These are phyloP conservation scores for Scheffersomyces ergatensis DNA, from an alignment of 805 yeast species.

Conservation along the genomic window DNA sequence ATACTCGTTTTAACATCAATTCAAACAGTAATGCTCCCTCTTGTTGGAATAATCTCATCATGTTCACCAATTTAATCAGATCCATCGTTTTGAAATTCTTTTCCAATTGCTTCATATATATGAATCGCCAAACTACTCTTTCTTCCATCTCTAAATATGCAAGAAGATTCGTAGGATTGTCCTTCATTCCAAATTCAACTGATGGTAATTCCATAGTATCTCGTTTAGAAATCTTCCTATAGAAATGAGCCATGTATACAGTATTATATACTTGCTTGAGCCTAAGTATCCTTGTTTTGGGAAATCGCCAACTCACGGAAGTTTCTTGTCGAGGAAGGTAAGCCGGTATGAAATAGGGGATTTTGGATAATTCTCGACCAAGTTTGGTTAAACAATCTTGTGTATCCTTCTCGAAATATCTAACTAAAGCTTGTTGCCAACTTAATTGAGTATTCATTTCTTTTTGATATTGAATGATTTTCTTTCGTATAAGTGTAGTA, in stretches of 20 bases:
- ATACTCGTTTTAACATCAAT: not conserved
- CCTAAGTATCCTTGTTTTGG: not conserved
- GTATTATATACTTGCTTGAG: not conserved
- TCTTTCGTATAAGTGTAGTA: no score
- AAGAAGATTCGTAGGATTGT: not conserved
- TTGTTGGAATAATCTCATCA: not conserved
- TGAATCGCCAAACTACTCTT: not conserved
- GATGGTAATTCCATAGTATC: not conserved
- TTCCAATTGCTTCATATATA: not conserved
- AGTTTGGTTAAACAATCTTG: not conserved
- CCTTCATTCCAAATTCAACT: not conserved
- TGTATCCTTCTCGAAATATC: not conserved
- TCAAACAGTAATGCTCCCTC: constrained; percentile 2
- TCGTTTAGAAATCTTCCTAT: not conserved
- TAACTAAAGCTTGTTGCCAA: not conserved
- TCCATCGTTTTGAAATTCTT: not conserved
- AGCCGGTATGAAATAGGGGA: not conserved
- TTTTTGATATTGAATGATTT: no score
- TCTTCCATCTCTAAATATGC: not conserved
- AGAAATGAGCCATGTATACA: not conserved
- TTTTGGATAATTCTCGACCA: not conserved
- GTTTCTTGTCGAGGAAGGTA: no score
- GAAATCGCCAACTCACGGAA: not conserved
- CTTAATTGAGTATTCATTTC: no score
- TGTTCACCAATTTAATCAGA: not conserved